A percentile compares a stretch with the other conserved stretches of the same genome.
These are phyloP conservation scores for Ganoderma lucidum DNA, from an alignment of 1,284 basidiomycete species.

Conservation along the genomic window DNA sequence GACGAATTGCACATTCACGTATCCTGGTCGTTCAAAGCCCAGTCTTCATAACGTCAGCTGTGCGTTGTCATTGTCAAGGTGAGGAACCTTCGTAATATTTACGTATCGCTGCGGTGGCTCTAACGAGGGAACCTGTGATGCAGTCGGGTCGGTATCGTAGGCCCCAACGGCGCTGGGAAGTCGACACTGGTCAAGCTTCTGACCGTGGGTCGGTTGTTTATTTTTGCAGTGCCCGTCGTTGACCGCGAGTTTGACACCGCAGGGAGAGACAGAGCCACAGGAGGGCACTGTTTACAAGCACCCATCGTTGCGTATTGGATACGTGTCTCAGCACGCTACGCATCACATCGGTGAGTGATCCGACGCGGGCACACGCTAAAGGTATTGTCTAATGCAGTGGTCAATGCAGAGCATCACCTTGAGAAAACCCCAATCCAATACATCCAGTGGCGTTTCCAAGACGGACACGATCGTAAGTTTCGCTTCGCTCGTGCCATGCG, in stretches of 20 bases:
- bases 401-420: constrained; percentile 79
- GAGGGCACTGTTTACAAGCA: constrained; percentile 96
- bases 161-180: constrained; percentile 95
- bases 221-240: constrained; percentile 11
- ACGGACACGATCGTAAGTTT: constrained; percentile 92
- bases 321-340: constrained; percentile 98
- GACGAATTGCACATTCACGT: constrained; percentile 92
- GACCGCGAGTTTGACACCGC: constrained; percentile 22
- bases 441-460: constrained; percentile 99
- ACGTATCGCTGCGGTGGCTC: constrained; percentile 11
- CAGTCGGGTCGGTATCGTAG: constrained; percentile 88
- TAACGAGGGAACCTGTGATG: constrained; percentile 31
- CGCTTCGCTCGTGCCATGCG: constrained; percentile 2
- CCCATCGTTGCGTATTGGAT: constrained; percentile 94
- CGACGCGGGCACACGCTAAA: neutral
- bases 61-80: constrained; percentile 91
- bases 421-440: constrained; percentile 97
- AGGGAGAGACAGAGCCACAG: constrained; percentile 95
- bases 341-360: constrained; percentile 81
- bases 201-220: constrained; percentile 60
- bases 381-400: constrained; percentile 16
- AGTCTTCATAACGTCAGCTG: constrained; percentile 92
- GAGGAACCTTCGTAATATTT: constrained; percentile 33
- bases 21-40: constrained; percentile 87
- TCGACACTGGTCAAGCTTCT: constrained; percentile 98